Evolutionary conservation across 495 filamentous ascomycete genomes (phyloP), one percentile per base, ranked within the genome.

Genomic region (Bacidia rubella): DNA sequence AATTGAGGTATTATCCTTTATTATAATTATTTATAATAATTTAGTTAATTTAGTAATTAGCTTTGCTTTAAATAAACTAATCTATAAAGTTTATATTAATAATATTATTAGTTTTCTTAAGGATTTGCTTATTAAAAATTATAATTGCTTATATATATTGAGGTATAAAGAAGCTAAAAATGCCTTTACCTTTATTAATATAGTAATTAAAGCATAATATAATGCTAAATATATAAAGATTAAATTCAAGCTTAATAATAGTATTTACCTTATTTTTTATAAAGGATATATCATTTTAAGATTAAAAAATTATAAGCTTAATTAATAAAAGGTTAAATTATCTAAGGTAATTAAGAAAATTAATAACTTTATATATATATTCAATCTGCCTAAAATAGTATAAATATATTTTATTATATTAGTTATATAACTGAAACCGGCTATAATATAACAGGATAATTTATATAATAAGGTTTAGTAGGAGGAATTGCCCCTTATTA

Each of bases 281-380:
- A 19, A 19, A 7, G 19, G 9, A 44, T 22, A 22, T 19, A 9
- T 44, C 17, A 17, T 44, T 44, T 44, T 44, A 19, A 49, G 15
- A 7, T 25, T 29, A 26, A 5, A 9, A 15, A 15, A n/a, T 49
- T 49, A 4, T 49, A 26, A 68, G 70, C 58, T 49, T 57, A 54
- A 27, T 46, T 45, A 56, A 39, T 26, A 47, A 15, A 5, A 45
- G 4, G 9, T 27, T 41, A 43, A 11, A 48, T 11, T 7, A 7
- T 49, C 11, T 35, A 35, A 35, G 15, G 29, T 35, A 35, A 35
- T 7, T 7, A 7, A 35, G 15, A 35, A 35, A 15, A 15, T 35
- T 35, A 35, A 35, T 35, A 35, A 35, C 5, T 15, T 35, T 35
- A 35, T 35, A 35, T 35, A 35, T 15, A 7, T 7, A 35, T 15